Evolutionary conservation across 2,329 filamentous ascomycete genomes (phyloP), one percentile per base, ranked within the genome.

Genomic region (Stagonosporopsis chrysanthemi): DNA sequence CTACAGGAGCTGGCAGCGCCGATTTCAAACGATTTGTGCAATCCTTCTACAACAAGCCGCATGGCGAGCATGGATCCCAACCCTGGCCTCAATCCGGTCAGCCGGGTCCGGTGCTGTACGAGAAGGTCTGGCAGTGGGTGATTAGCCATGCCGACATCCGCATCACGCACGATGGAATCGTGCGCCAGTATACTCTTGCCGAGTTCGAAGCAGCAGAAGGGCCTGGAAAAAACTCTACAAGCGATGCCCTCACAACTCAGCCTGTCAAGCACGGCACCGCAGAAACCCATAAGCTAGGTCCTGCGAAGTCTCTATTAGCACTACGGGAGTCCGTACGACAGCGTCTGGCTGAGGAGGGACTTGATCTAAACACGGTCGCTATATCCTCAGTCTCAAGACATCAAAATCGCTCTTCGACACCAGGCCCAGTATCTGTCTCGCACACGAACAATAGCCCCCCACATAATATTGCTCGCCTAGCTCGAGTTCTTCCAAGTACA

Each of bases 81-180:
- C 15, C n/a, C 12, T 11, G 7, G 8, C 6, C 7, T 14, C 24
- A 38, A 14, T 49, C 60, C 9, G 60, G 15, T 24, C 58, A 36
- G 22, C 41, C 85, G 44, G 83, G 86, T 64, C 79, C 80, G 33
- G 73, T 61, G 7, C 81, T 88, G 58, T 76, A 85, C 56, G 79
- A 82, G 45, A 81, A 79, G 45, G 76, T 85, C 33, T 88, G 86
- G 84, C 74, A 75, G 33, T 88, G 84, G 85, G 75, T 88, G 47
- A 80, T 75, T 11, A 75, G 74, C 41, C 81, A 87, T 64, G 78
- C 81, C 1, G 86, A 88, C 58, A 79, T 88, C 41, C 82, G 78
- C 3, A 78, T 87, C 29, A 78, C 82, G 23, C 72, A 79, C 24
- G 73, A 82, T 46, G 72, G 75, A 23, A 76, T 80, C 61, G 55